Evolutionary conservation across 148 eudicot species (phyloP).

Genomic region (Rhododendron simsii): DNA sequence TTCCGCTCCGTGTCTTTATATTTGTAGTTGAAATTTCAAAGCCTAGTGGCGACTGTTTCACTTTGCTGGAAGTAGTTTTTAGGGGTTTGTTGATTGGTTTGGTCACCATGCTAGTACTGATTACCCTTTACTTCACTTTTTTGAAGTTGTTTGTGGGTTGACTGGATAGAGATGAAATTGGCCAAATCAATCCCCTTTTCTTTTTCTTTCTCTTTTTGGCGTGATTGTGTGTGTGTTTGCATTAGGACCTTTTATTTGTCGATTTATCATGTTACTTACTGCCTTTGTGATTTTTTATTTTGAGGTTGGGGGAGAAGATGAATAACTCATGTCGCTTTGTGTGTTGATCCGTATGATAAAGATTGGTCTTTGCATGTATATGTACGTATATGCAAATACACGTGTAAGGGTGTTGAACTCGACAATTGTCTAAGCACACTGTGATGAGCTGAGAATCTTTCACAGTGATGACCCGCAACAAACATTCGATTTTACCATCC

Average conservation of each 20-base stretch:
- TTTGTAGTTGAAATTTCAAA: background rate
- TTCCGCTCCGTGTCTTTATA: background rate
- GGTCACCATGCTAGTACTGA: background rate
- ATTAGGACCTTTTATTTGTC: background rate
- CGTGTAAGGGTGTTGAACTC: background rate
- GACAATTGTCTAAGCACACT: background rate
- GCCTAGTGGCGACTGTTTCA: background rate
- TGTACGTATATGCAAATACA: background rate
- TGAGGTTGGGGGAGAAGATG: background rate
- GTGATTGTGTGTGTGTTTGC: background rate
- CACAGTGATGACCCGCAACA: background rate
- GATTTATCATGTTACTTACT: background rate
- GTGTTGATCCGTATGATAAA: background rate
- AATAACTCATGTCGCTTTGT: background rate
- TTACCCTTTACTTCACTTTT: background rate
- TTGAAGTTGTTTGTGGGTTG: background rate
- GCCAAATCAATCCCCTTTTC: background rate
- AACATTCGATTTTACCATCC: background rate
- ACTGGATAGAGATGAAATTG: background rate
- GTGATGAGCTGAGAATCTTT: background rate
- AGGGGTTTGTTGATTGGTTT: background rate
- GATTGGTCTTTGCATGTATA: background rate
- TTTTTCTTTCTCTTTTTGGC: background rate
- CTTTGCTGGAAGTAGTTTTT: background rate
- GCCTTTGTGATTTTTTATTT: background rate